Evolutionary conservation across 768 basidiomycete genomes (phyloP), one percentile per base, ranked within the genome.

Genomic region (Mycena venus): DNA sequence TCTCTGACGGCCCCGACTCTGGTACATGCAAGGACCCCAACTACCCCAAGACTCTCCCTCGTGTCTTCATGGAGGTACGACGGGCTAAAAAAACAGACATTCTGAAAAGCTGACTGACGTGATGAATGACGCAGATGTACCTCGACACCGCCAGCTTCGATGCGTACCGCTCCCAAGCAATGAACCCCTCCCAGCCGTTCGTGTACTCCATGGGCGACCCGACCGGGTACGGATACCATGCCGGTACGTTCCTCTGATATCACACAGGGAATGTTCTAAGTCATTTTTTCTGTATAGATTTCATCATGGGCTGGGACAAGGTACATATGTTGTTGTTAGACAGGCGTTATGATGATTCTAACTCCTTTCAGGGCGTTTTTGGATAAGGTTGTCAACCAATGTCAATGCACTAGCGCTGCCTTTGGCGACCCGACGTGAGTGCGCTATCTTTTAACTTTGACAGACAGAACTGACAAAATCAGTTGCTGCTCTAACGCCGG

Each of bases 191-290:
- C 19, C 89, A 90, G 76, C 90, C 90, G 34, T 90, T 89, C 75
- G 90, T 91, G 83, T 90, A 85, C 34, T 86, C 80, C 12, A 32
- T 58, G 73, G 92, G 92, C 40, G 92, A 93, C 78, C 86, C 88
- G 14, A 92, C 90, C 42, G 91, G 91, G 12, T 91, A 90, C 77
- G 91, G 91, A 78, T 88, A 90, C 75, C 90, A 90, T 79, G 90
- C 87, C 34, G 90, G 88, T 89, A 72, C 51, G 86, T 77, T 27
- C 38, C 40, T 29, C 19, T 19, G 15, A 11, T 9, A n/a, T 15
- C 47, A 8, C 10, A 10, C 14, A 7, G 8, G n/a, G n/a, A 10
- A 47, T 47, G 12, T 44, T 15, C 17, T 44, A 7, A 19, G 19
- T 44, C 7, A 17, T 42, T 44, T 44, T 44, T 49, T 49, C 10